phyloP scores from a whole-genome alignment of 164 flowering plant genomes.

The Berberis vulgaris region DNA sequence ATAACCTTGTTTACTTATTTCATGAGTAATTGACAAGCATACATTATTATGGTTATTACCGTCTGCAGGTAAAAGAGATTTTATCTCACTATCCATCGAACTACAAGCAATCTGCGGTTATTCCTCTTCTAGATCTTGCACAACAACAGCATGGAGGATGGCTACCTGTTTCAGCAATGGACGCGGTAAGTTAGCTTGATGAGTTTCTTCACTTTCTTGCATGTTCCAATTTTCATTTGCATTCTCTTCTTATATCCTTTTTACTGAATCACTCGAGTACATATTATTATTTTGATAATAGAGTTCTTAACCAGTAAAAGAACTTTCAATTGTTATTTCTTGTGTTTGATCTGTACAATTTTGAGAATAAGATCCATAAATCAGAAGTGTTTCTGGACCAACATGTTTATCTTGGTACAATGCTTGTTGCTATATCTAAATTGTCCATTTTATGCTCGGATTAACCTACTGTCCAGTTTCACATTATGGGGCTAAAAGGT shows the following conservation, averaged over 20 bases:
- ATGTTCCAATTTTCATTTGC: neutral
- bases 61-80: conserved; percentile 68
- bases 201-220: no score
- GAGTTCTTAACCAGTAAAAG: no score
- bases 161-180: conserved; percentile 98
- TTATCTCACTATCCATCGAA: conserved; percentile 93
- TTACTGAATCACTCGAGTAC: neutral
- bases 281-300: no score
- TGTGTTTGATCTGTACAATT: no score
- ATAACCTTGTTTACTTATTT: neutral
- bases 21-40: neutral
- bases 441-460: no score
- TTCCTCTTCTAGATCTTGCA: conserved; percentile 97
- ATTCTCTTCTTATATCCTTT: neutral
- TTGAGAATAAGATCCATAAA: no score
- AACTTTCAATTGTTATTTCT: no score
- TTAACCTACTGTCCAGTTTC: no score
- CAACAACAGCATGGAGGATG: conserved; percentile 99
- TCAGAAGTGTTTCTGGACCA: no score
- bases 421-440: no score
- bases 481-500: no score
- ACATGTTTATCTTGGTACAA: no score
- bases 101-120: conserved; percentile 97
- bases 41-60: neutral
- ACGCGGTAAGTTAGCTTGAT: conserved; percentile 55